Evolutionary conservation across 1,139 yeast genomes (phyloP), one percentile per base, ranked within the genome.

Genomic region (Taphrina communis): DNA sequence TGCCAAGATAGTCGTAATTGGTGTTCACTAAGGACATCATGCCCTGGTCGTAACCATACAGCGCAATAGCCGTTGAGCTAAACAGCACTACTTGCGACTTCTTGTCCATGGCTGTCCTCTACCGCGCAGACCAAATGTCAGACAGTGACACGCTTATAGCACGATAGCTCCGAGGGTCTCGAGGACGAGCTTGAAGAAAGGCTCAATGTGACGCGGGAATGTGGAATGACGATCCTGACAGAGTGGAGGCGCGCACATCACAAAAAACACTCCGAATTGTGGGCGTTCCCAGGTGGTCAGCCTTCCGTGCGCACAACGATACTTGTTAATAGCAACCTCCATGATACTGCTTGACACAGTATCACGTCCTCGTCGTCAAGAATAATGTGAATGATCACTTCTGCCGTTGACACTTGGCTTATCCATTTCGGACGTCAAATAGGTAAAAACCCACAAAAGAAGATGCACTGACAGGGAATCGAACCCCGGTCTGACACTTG

Each of bases 21-120:
- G 67, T 63, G 61, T 63, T 63, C 36, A 63, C 67, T 38, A 63
- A 46, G 6, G 67, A 63, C 55, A 63, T 56, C 67, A 63, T 63
- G 55, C 67, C 67, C 55, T 63, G 67, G 17, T 63, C 67, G 42
- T 44, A 63, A 14, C 67, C 67, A 55, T 63, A 63, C 12, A 63
- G 61, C 14, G 67, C 67, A 6, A 63, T 56, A 6, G 67, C 60
- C 17, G 59, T 36, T 12, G 61, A 55, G 48, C 55, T 44, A 48
- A 63, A 63, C 36, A 63, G 52, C 52, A 58, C 62, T 14, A 58
- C 52, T 19, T 58, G 60, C 36, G 60, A 38, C 42, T 56, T 56
- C 50, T 56, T 56, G 35, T 56, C 48, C 60, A 56, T 56, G 19
- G 7, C 17, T 17, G 17, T 17, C 17, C 17, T 17, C 17, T 17